Evolutionary conservation across 768 basidiomycete species (phyloP).

Genomic region (Rickenella mellea): DNA sequence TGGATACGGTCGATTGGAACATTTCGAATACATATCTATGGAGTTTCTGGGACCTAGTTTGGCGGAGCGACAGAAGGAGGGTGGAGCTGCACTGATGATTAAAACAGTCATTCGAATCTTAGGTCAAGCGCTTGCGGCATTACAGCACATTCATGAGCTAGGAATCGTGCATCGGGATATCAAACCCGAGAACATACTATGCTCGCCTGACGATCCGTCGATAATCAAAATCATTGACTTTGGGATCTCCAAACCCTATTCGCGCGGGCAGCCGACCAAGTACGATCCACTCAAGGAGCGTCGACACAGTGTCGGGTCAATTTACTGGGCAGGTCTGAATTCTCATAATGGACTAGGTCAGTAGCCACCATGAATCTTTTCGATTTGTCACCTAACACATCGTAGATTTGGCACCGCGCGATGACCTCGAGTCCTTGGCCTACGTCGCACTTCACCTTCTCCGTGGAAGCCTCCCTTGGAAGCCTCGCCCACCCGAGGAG

Average conservation of each 20-base stretch:
- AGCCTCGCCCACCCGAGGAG: conserved; percentile 10
- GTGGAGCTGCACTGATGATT: conserved; percentile 9
- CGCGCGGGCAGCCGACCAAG: conserved; percentile 9
- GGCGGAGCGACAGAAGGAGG: conserved; percentile 10
- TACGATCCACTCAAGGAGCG: conserved; percentile 20
- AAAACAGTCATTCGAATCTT: conserved; percentile 16
- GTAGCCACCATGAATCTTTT: too few species aligned
- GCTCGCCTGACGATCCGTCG: conserved; percentile 13
- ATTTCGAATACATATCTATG: conserved; percentile 28
- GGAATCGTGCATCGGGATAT: conserved; percentile 27
- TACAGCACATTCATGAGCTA: conserved; percentile 21
- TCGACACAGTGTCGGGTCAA: conserved; percentile 18
- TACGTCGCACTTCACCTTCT: conserved; percentile 24
- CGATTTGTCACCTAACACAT: too few species aligned
- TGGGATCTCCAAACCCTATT: conserved; percentile 17
- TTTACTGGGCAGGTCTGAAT: conserved; percentile 24
- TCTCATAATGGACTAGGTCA: conserved; percentile 22
- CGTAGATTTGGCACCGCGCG: conserved; percentile 20
- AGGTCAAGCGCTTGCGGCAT: conserved; percentile 17
- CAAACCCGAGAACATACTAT: conserved; percentile 26
- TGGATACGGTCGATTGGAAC: conserved; percentile 20
- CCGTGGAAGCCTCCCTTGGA: conserved; percentile 24
- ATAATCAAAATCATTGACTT: conserved; percentile 23
- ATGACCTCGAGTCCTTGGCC: conserved; percentile 28
- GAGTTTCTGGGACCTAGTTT: conserved; percentile 19